phyloP scores from a whole-genome alignment of 208 protist genomes.

The Chromosphaera perkinsii region DNA sequence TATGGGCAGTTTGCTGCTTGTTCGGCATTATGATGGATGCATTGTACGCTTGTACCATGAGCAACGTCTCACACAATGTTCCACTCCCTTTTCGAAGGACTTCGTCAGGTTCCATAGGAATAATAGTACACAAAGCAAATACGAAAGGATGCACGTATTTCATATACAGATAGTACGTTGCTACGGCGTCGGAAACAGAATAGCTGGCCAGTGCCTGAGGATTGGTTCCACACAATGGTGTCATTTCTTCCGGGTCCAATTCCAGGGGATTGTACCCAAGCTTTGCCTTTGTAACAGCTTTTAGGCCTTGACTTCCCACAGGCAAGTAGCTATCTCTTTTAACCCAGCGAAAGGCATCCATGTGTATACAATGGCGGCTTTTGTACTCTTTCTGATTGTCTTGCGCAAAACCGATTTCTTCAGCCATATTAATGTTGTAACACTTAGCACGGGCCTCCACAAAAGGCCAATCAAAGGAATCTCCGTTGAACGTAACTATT shows the following conservation, averaged over 20 bases:
- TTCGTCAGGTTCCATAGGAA: constrained; percentile 97
- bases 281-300: constrained; percentile 94
- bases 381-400: constrained; percentile 75
- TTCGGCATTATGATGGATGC: constrained; percentile 98
- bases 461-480: constrained; percentile 99
- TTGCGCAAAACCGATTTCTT: constrained; percentile 42
- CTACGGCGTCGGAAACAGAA: constrained; percentile 99
- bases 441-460: constrained; percentile 80
- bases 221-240: constrained; percentile 73
- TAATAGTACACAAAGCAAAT: constrained; percentile 98
- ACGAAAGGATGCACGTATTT: constrained; percentile 99
- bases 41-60: constrained; percentile 76
- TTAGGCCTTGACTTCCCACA: constrained; percentile 82
- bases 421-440: constrained; percentile 35
- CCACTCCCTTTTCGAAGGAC: constrained; percentile 96
- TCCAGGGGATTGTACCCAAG: constrained; percentile 98
- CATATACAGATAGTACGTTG: constrained; percentile 99
- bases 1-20: constrained; percentile 74
- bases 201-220: constrained; percentile 97
- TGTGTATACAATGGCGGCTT: constrained; percentile 80
- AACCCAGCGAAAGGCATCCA: constrained; percentile 99
- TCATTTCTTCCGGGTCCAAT: constrained; percentile 98
- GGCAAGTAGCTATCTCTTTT: constrained; percentile 99
- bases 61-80: constrained; percentile 95
- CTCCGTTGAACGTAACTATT: constrained; percentile 99